Evolutionary conservation across 169 alveolate species (phyloP).

Genomic region (Cryptosporidium ryanae): DNA sequence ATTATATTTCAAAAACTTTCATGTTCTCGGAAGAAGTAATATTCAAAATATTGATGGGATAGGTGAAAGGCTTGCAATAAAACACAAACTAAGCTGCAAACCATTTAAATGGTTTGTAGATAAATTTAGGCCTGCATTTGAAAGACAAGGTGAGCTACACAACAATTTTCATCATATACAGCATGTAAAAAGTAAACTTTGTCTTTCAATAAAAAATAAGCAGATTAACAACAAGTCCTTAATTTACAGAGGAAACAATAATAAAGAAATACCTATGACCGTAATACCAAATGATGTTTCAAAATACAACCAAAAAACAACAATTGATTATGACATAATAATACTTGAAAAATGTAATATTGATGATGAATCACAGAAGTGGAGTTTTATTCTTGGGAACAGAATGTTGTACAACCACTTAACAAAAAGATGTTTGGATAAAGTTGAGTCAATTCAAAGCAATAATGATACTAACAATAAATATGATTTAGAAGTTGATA

Average conservation of each 20-base stretch:
- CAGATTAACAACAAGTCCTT: neutral
- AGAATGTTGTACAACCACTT: constrained; percentile 36
- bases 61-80: constrained; percentile 71
- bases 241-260: neutral
- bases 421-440: constrained; percentile 48
- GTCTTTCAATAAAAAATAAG: constrained; percentile 20
- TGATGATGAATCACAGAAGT: constrained; percentile 46
- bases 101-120: constrained; percentile 76
- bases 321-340: constrained; percentile 28
- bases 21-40: constrained; percentile 14
- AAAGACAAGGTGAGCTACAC: constrained; percentile 63
- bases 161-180: constrained; percentile 55
- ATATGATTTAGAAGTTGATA: neutral
- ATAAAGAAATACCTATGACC: constrained; percentile 44
- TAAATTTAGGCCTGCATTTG: constrained; percentile 76
- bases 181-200: constrained; percentile 51
- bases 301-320: constrained; percentile 16
- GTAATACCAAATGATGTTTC: constrained; percentile 64
- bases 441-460: neutral
- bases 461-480: neutral
- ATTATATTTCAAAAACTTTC: constrained; percentile 56
- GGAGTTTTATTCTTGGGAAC: constrained; percentile 64
- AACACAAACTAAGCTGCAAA: constrained; percentile 68
- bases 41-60: constrained; percentile 8
- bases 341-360: constrained; percentile 20